Conservation (phyloP, 441 rosid genomes). For the Eutrema salsugineum region DNA sequence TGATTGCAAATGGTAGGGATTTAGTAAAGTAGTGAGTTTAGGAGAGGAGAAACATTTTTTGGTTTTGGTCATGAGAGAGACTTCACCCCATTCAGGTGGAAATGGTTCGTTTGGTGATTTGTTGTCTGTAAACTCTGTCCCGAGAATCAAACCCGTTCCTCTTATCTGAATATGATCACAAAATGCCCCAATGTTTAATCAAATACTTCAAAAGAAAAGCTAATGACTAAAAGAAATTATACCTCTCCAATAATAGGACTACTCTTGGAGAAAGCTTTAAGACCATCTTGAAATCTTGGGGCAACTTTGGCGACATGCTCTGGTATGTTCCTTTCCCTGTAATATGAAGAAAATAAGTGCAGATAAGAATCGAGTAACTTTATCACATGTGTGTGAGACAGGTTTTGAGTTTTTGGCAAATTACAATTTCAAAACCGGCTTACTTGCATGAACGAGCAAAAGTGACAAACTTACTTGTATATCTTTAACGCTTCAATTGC, state of each 20-base stretch:
- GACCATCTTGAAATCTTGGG: conserved; percentile 82
- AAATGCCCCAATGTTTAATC: not conserved
- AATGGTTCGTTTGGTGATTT: conserved; percentile 88
- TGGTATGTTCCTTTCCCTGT: conserved; percentile 75
- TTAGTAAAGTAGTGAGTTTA: not conserved
- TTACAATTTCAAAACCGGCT: not conserved
- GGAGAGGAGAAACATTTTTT: not conserved
- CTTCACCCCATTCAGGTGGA: conserved; percentile 95
- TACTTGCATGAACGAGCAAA: not conserved
- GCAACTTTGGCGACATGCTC: conserved; percentile 53
- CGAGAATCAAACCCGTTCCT: conserved; percentile 91
- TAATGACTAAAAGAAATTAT: not conserved
- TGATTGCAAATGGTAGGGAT: not conserved
- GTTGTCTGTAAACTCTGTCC: conserved; percentile 77
- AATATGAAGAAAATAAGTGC: not conserved
- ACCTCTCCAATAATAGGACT: conserved; percentile 98
- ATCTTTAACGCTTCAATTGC: conserved; percentile 81
- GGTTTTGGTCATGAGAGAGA: conserved; percentile 4
- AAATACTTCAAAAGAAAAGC: not conserved
- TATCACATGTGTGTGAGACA: not conserved
- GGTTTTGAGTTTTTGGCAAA: not conserved
- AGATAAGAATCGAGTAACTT: not conserved
- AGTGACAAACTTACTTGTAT: conserved; percentile 55
- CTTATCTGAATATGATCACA: conserved; percentile 55
- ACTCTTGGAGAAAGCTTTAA: conserved; percentile 62